Evolutionary conservation across 208 protist species (phyloP), one percentile per base, ranked within the genome.

Genomic region (Vickermania ingenoplastis): DNA sequence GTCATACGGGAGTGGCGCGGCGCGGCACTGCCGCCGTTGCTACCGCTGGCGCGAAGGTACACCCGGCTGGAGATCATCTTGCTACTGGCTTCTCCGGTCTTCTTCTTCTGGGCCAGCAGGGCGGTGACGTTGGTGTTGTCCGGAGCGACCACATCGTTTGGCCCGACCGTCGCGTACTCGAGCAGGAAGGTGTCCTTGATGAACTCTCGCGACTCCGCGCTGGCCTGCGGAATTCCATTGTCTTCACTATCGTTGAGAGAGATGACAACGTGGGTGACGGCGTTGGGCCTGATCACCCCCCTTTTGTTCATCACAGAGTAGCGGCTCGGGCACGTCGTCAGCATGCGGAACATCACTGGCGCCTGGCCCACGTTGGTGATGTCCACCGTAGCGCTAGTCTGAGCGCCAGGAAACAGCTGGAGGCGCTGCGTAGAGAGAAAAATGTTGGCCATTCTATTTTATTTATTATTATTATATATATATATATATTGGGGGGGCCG

Each of bases 251-350:
- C 65, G 61, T 83, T 88, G 3, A 93, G 71, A 13, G 73, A 67
- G 28, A 93, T 83, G 2, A 62, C 79, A 29, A 89, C 65, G 48
- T 73, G 77, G 11, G 69, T 67, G 22, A 75, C 71, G 13, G 73
- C 65, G 67, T 90, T 89, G 14, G 75, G 72, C 22, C 74, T 68
- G 25, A 93, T 72, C 28, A 91, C 70, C 24, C 86, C 86, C 58
- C 90, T 93, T 28, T 74, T 79, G 60, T 86, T 80, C 49, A 78
- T 82, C 56, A 93, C 78, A 24, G 84, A 62, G 65, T 89, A 93
- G 22, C 75, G 79, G 41, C 81, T 51, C 23, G 81, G 86, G 11
- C 65, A 70, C 26, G 81, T 90, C 7, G 83, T 91, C 53, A 83
- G 68, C 2, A 90, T 59, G 41, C 81, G 83, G 55, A 83, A 93